phyloP scores from a whole-genome alignment of 2,329 filamentous ascomycete species.

The Chrysosporium queenslandicum region DNA sequence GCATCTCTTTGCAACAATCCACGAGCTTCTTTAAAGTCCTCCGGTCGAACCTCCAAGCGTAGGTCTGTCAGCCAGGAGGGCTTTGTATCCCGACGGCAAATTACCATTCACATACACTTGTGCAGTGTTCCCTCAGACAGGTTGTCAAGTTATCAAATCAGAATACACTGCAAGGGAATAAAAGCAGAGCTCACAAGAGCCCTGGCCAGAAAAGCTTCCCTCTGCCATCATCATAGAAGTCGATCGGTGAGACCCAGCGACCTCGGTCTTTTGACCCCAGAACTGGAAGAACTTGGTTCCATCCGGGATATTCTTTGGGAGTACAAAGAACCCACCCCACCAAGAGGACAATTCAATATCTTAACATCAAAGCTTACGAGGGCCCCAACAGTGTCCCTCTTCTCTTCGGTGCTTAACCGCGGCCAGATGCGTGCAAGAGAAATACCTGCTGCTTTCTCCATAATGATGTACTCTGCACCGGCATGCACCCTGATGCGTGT shows the following conservation, averaged over 20 bases:
- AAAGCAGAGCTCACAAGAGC: not conserved
- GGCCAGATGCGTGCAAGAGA: constrained; percentile 1
- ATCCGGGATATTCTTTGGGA: constrained; percentile 3
- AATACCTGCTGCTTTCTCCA: constrained; percentile 21
- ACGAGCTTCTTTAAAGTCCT: constrained; percentile 2
- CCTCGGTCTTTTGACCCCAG: not conserved
- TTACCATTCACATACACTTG: not conserved
- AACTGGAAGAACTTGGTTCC: not conserved
- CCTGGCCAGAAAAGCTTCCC: not conserved
- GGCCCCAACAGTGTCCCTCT: constrained; percentile 2
- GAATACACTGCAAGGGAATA: not conserved
- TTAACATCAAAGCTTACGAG: constrained; percentile 1
- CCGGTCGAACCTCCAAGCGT: constrained; percentile 12
- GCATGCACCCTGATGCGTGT: constrained; percentile 18
- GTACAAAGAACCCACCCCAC: constrained; percentile 10
- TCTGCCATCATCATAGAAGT: constrained; percentile 6
- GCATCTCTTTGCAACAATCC: not conserved
- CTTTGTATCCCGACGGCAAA: not conserved
- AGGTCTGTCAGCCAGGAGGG: constrained; percentile 11
- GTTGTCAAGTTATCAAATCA: not conserved
- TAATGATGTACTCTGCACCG: constrained; percentile 25
- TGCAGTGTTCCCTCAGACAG: not conserved
- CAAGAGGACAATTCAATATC: constrained; percentile 2
- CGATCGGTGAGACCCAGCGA: constrained; percentile 7
- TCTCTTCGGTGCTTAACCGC: not conserved